Base-by-base conservation (phyloP, 1,284 basidiomycete species). In the Heliocybe sulcata region DNA sequence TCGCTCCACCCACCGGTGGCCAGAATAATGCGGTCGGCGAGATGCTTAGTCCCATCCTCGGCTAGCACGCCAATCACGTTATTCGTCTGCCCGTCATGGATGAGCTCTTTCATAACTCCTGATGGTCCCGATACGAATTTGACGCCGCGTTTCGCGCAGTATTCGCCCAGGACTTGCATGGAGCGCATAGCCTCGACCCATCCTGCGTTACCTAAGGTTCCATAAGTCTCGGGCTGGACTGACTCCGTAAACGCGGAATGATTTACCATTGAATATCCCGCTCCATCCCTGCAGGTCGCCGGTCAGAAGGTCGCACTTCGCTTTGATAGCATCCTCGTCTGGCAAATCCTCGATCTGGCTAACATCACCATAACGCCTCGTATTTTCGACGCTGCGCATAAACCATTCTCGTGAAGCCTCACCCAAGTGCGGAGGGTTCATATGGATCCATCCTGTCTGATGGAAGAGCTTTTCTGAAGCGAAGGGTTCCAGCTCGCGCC, bases 1-100 rank as follows among this genome's bases (percentile, higher is more conserved):
- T 56, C 55, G 35, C 52, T 55, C 58, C 58, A 59, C 22, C 56
- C 58, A n/a, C 58, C 58, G 2, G 58, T 50, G 2, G 58, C 51
- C 35, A 59, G 25, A 29, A 59, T 51, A 19, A 59, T 54, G 35
- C 51, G 42, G 35, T 59, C 58, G 26, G 58, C 58, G 16, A 51
- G 23, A 23, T 56, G 54, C 48, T 45, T 19, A 2, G 58, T 57
- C 11, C 58, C 58, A 31, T 59, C 58, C 38, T 57, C 53, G 9
- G 58, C 53, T 3, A 54, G 22, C 8, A 53, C 58, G 31, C 58
- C 58, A 11, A 56, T 29, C 25, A 52, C 33, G 3, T 4, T 19
- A 20, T 31, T 23, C 14, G 19, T 22, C 49, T 20, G 33, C 27
- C 2, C 11, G n/a, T 11, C 10, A 45, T 56, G 27, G 12, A 49